phyloP scores from a whole-genome alignment of 2,329 filamentous ascomycete species.

The Geosmithia morbida region DNA sequence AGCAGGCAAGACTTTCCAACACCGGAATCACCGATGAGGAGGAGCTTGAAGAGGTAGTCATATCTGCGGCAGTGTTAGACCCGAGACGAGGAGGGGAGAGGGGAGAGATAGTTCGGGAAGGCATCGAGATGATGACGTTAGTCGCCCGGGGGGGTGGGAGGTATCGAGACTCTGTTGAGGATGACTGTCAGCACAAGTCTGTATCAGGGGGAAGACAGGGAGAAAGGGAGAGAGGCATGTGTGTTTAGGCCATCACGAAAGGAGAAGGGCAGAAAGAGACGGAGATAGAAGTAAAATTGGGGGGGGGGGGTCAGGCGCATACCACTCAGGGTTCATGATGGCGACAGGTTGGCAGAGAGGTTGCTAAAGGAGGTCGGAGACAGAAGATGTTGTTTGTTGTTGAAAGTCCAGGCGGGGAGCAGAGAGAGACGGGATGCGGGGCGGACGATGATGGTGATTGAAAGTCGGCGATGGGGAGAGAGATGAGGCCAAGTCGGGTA shows the following conservation, averaged over 20 bases:
- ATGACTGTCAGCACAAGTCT: background rate
- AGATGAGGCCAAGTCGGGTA: constrained; percentile 3
- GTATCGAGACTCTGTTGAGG: constrained; percentile 9
- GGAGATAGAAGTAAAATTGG: background rate
- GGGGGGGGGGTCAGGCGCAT: constrained; percentile 26
- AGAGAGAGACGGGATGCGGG: background rate
- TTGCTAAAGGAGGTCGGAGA: constrained; percentile 1
- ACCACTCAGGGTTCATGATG: constrained; percentile 91
- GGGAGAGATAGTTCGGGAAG: background rate
- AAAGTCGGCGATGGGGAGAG: constrained; percentile 2
- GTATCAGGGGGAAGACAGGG: constrained; percentile 1
- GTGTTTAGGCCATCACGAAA: constrained; percentile 7
- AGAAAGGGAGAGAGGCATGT: too few species aligned
- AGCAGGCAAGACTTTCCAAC: constrained; percentile 99
- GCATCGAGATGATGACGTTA: too few species aligned
- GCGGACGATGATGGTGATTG: background rate
- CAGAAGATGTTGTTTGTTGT: background rate
- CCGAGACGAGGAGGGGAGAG: background rate
- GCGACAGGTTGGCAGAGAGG: constrained; percentile 10
- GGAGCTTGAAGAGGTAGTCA: constrained; percentile 99
- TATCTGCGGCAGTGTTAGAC: constrained; percentile 51
- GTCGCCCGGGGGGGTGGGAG: constrained; percentile 4
- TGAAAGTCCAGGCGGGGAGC: background rate
- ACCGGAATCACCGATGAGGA: constrained; percentile 99
- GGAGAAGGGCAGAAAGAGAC: constrained; percentile 11